Percentiles rank a stretch among this genome's conserved stretches.
phyloP scores from a whole-genome alignment of 225 moss, liverwort and hornwort genomes.

The Anthoceros angustus region DNA sequence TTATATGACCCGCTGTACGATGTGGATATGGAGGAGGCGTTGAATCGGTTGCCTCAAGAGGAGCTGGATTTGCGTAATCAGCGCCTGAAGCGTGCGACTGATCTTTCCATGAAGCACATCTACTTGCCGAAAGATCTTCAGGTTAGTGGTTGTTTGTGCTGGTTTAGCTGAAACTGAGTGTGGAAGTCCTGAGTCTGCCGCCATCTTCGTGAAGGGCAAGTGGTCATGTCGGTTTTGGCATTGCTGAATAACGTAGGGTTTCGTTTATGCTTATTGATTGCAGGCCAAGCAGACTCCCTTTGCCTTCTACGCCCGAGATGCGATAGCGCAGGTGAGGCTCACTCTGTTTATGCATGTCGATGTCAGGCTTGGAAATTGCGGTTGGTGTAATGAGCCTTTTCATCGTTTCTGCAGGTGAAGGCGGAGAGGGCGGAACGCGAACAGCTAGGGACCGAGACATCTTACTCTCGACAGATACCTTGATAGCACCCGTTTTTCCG shows the following conservation, averaged over 20 bases:
- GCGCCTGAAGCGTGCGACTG: constrained; percentile 70
- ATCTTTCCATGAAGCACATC: constrained; percentile 55
- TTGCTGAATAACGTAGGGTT: background rate
- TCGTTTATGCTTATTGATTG: constrained; percentile 7
- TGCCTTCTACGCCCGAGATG: constrained; percentile 30
- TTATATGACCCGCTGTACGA: constrained; percentile 71
- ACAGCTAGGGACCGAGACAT: constrained; percentile 25
- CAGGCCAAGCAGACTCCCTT: constrained; percentile 40
- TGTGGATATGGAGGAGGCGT: constrained; percentile 56
- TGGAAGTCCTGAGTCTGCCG: background rate
- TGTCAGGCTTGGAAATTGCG: background rate
- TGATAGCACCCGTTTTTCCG: constrained; percentile 5
- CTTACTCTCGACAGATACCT: constrained; percentile 35
- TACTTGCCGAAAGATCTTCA: constrained; percentile 42
- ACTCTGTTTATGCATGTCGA: background rate
- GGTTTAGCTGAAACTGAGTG: background rate
- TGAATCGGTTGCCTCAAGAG: constrained; percentile 53
- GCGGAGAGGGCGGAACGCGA: constrained; percentile 31
- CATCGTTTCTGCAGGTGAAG: constrained; percentile 15
- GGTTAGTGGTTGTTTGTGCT: constrained; percentile 11
- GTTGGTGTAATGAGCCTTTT: background rate
- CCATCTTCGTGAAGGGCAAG: background rate
- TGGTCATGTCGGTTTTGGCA: background rate
- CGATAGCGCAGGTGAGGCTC: constrained; percentile 22
- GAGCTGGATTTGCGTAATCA: constrained; percentile 64